Percentiles rank a stretch among this genome's conserved stretches.
These are phyloP conservation scores for Komagataea norvegica DNA, from an alignment of 1,139 yeast species.

Conservation along the genomic window DNA sequence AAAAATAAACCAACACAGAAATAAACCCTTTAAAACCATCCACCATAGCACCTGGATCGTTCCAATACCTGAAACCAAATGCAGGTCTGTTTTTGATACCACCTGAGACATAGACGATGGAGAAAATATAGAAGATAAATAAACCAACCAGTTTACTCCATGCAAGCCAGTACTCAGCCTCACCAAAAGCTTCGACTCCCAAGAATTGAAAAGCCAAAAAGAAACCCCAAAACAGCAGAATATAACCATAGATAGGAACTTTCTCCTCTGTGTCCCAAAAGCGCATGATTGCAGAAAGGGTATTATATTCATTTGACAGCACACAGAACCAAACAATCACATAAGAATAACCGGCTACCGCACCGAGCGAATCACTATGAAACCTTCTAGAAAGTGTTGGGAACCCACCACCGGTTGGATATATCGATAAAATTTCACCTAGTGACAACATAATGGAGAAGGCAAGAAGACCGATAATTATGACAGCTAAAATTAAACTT, in stretches of 20 bases:
- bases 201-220: conserved; percentile 45
- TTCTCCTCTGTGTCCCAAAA: conserved; percentile 61
- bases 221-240: conserved; percentile 48
- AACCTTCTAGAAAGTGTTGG: conserved; percentile 54
- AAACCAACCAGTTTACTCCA: conserved; percentile 64
- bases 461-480: conserved; percentile 62
- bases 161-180: conserved; percentile 65
- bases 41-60: conserved; percentile 31
- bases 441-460: conserved; percentile 62
- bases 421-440: conserved; percentile 75
- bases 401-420: conserved; percentile 68
- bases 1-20: conserved; percentile 39
- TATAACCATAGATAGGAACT: conserved; percentile 66
- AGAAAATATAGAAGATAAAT: conserved; percentile 66
- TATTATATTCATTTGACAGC: conserved; percentile 75
- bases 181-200: conserved; percentile 63
- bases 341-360: conserved; percentile 77
- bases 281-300: conserved; percentile 67
- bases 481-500: conserved; percentile 54
- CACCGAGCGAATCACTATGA: conserved; percentile 66
- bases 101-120: conserved; percentile 51
- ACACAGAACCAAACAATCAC: conserved; percentile 89
- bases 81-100: conserved; percentile 30
- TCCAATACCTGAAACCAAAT: conserved; percentile 47
- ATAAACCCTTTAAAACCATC: conserved; percentile 41